A percentile compares a stretch with the other conserved stretches of the same genome.
Evolutionary conservation across 257 asterid genomes (phyloP).

Genomic region (Solanum pennellii): DNA sequence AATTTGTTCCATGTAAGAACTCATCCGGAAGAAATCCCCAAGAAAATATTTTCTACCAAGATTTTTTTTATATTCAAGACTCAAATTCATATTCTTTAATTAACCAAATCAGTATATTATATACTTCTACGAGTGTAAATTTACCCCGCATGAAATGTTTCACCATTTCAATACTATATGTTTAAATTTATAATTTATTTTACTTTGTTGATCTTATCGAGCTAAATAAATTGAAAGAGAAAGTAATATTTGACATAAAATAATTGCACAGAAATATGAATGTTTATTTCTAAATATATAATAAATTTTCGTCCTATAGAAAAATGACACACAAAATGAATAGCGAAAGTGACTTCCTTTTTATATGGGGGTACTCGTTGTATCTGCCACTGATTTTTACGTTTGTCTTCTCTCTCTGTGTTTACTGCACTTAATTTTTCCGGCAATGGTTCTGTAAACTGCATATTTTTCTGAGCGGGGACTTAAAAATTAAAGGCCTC

Average conservation of each 20-base stretch:
- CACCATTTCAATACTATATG: too few species aligned
- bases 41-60: too few species aligned
- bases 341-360: background rate
- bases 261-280: background rate
- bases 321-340: background rate
- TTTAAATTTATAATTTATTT: too few species aligned
- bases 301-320: background rate
- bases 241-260: background rate
- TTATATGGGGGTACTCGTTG: background rate
- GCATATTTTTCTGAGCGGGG: background rate
- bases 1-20: too few species aligned
- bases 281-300: background rate
- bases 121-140: too few species aligned
- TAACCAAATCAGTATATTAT: too few species aligned
- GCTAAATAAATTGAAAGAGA: too few species aligned
- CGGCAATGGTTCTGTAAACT: background rate
- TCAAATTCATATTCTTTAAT: too few species aligned
- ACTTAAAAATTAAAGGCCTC: background rate
- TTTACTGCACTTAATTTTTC: background rate
- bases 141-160: accelerated
- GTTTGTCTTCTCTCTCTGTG: background rate
- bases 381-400: background rate
- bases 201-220: too few species aligned
- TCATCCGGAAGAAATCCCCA: too few species aligned
- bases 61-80: too few species aligned